These are phyloP conservation scores for Dioszegia aurantiaca DNA, from an alignment of 768 basidiomycete species.

Conservation along the genomic window DNA sequence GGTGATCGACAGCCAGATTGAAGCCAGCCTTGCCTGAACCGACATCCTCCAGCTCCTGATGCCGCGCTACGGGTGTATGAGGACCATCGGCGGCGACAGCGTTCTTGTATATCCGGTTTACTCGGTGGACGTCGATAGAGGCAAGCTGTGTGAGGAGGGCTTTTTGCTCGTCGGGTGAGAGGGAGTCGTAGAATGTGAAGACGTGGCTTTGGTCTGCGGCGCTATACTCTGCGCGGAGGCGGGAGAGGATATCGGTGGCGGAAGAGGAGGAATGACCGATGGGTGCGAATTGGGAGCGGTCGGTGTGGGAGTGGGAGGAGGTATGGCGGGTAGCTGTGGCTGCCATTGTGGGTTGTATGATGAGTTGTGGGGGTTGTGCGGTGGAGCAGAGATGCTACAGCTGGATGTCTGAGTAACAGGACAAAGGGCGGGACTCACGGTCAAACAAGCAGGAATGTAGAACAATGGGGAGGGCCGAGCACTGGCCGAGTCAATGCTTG, in stretches of 20 bases:
- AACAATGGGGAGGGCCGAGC: no score
- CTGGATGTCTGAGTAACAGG: neutral
- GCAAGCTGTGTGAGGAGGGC: constrained; percentile 70
- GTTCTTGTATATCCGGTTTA: constrained; percentile 80
- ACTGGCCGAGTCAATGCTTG: no score
- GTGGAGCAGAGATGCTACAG: neutral
- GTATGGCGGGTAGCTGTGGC: neutral
- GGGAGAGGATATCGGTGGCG: neutral
- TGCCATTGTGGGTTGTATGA: neutral
- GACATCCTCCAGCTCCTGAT: constrained; percentile 3
- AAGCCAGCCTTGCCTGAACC: constrained; percentile 9
- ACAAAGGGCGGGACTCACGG: no score
- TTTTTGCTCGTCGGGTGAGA: constrained; percentile 64
- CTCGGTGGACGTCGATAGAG: constrained; percentile 78
- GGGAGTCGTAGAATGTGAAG: constrained; percentile 76
- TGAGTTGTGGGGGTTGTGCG: neutral
- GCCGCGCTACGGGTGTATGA: constrained; percentile 21
- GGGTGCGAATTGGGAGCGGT: neutral
- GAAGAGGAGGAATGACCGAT: neutral
- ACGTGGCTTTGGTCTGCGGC: constrained; percentile 84
- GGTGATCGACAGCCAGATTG: neutral
- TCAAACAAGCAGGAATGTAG: no score
- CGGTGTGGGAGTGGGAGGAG: neutral
- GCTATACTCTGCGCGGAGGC: constrained; percentile 56
- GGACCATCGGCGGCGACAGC: constrained; percentile 64